A percentile compares a stretch with the other conserved stretches of the same genome.
Evolutionary conservation across 805 yeast species (phyloP).

Genomic region (Martiniozyma abietophila): DNA sequence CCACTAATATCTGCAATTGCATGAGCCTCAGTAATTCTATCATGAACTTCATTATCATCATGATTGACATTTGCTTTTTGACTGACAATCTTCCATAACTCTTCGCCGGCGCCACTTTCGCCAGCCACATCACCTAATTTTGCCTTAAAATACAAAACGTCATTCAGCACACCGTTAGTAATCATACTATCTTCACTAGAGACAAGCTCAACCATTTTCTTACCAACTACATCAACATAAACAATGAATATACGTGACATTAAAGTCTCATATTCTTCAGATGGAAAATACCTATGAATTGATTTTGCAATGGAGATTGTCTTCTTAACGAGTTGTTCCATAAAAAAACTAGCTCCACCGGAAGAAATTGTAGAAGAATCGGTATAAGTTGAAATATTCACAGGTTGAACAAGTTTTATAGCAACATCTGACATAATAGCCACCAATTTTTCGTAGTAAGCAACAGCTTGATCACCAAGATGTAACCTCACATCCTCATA

Average conservation of each 20-base stretch:
- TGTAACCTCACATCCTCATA: conserved; percentile 32
- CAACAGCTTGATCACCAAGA: conserved; percentile 52
- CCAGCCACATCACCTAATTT: conserved; percentile 51
- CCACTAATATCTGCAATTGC: no score
- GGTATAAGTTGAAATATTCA: background rate
- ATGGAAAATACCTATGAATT: conserved; percentile 47
- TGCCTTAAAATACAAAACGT: conserved; percentile 56
- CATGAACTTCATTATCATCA: no score
- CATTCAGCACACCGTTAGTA: conserved; percentile 22
- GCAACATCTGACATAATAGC: conserved; percentile 58
- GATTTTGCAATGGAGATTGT: conserved; percentile 56
- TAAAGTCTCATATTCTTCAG: conserved; percentile 35
- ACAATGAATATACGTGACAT: conserved; percentile 45
- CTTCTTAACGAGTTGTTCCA: conserved; percentile 59
- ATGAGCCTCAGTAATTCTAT: no score
- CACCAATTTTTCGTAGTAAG: conserved; percentile 54
- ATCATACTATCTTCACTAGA: conserved; percentile 41
- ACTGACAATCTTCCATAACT: conserved; percentile 42
- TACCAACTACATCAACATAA: conserved; percentile 47
- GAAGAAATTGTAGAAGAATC: background rate
- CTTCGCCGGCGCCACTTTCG: conserved; percentile 54
- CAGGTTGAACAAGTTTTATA: conserved; percentile 2
- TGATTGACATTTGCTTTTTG: background rate
- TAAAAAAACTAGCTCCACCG: conserved; percentile 45
- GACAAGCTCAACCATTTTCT: conserved; percentile 39